Evolutionary conservation across 768 basidiomycete species (phyloP), one percentile per base, ranked within the genome.

Genomic region (Gloeophyllum trabeum): DNA sequence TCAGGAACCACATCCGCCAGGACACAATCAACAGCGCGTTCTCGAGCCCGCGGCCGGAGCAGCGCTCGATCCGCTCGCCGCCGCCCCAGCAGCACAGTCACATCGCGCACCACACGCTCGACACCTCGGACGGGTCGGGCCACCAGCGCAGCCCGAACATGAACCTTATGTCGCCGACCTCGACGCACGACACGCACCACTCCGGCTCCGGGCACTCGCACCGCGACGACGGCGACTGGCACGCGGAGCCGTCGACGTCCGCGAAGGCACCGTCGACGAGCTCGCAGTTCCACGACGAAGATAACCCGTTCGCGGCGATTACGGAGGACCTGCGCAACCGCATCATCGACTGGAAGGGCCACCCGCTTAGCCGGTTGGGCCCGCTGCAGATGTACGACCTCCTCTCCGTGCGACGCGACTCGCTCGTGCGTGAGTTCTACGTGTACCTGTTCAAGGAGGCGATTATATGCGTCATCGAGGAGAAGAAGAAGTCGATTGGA

Each of bases 361-460:
- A 92, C 54, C 85, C 88, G 2, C 70, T 89, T n/a, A 76, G 85
- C 2, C 85, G 86, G 40, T 78, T 97, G 20, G 96, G 94, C 5
- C 73, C 79, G 1, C 67, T 96, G 35, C 85, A 86, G 51, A 89
- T 96, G 76, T 96, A 89, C 59, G 94, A 96, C 61, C 69, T 92
- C 36, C 65, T 98, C 21, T 81, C 79, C 39, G 91, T 97, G 34
- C 77, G 91, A 40, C 79, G 93, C 39, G 94, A 94, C 50, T 66
- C 81, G 6, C 82, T 90, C 46, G 82, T 93, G 16, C 79, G 92
- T 42, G 93, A 96, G 59, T 97, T 97, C 61, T 87, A 81, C 56
- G 90, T 96, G 46, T 97, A 98, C 64, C 75, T 99, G 21, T 99
- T 97, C 76, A 84, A 83, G 54, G 91, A 97, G 60, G 96, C 96